Evolutionary conservation across 2,329 filamentous ascomycete species (phyloP).

Genomic region (Pseudogymnoascus sp.): DNA sequence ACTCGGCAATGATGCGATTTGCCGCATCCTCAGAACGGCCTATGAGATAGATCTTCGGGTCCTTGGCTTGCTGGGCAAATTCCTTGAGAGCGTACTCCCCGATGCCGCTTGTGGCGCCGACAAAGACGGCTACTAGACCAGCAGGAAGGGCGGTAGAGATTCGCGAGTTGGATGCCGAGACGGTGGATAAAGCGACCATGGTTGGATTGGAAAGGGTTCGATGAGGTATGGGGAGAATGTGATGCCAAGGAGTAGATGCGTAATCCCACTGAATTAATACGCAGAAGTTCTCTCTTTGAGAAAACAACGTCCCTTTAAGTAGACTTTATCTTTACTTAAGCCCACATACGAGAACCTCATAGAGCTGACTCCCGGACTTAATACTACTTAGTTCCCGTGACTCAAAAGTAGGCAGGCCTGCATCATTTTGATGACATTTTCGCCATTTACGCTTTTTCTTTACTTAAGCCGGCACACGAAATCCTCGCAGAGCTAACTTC

Average conservation of each 20-base stretch:
- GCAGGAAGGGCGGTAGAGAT: conserved; percentile 28
- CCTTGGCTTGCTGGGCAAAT: conserved; percentile 31
- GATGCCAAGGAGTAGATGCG: too few species aligned
- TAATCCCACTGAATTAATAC: background rate
- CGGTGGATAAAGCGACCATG: conserved; percentile 29
- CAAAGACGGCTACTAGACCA: conserved; percentile 39
- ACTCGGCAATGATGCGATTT: conserved; percentile 32
- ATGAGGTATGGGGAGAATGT: background rate
- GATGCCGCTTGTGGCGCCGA: conserved; percentile 42
- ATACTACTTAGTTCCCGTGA: background rate
- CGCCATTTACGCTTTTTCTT: background rate
- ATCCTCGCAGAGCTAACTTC: background rate
- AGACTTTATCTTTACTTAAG: background rate
- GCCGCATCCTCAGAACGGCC: conserved; percentile 35
- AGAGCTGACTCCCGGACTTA: background rate
- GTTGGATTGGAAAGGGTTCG: conserved; percentile 12
- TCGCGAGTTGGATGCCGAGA: conserved; percentile 29
- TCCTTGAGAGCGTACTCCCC: conserved; percentile 36
- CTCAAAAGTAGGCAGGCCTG: too few species aligned
- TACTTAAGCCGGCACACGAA: background rate
- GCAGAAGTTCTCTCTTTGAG: background rate
- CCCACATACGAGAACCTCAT: background rate
- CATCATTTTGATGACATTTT: too few species aligned
- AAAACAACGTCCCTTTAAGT: background rate
- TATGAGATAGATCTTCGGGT: conserved; percentile 37